These are phyloP conservation scores for Trichoderma atroviride DNA, from an alignment of 2,329 filamentous ascomycete species.

Conservation along the genomic window DNA sequence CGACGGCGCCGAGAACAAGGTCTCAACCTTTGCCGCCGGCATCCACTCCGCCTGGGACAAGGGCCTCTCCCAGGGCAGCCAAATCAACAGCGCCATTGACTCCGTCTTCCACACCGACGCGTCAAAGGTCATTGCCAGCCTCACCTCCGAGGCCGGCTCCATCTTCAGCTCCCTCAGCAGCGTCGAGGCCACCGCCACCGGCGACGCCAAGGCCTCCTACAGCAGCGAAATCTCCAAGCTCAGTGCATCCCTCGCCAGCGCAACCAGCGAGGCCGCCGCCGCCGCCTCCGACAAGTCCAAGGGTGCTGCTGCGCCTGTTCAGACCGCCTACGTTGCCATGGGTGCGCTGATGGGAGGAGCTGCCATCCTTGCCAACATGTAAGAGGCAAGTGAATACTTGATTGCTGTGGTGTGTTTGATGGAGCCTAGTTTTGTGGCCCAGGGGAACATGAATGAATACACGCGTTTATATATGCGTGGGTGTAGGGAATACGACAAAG, in stretches of 20 bases:
- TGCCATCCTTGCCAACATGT: conserved; percentile 50
- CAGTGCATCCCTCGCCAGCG: conserved; percentile 26
- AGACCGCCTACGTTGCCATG: conserved; percentile 49
- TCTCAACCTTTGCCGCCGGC: conserved; percentile 12
- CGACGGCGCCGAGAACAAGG: conserved; percentile 16
- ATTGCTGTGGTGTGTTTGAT: neutral
- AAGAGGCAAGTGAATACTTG: conserved; percentile 27
- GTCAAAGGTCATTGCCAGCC: conserved; percentile 24
- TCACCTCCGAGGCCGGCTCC: conserved; percentile 32
- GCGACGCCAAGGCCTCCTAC: conserved; percentile 32
- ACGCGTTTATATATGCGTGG: neutral
- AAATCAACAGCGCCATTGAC: conserved; percentile 18
- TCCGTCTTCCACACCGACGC: conserved; percentile 24
- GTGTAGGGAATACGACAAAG: neutral
- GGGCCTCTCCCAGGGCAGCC: conserved; percentile 25
- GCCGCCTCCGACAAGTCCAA: conserved; percentile 29
- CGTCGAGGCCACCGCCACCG: conserved; percentile 31
- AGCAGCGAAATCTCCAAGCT: conserved; percentile 33
- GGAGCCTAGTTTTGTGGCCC: neutral
- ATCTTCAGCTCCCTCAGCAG: conserved; percentile 33
- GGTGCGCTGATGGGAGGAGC: conserved; percentile 53
- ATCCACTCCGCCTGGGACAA: conserved; percentile 15
- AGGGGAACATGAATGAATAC: neutral
- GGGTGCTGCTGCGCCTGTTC: conserved; percentile 37
- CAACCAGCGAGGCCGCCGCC: conserved; percentile 29